Percentiles rank a stretch among this genome's conserved stretches.
Conservation (phyloP, 1,284 basidiomycete species). For the Hypsizygus ulmarius region DNA sequence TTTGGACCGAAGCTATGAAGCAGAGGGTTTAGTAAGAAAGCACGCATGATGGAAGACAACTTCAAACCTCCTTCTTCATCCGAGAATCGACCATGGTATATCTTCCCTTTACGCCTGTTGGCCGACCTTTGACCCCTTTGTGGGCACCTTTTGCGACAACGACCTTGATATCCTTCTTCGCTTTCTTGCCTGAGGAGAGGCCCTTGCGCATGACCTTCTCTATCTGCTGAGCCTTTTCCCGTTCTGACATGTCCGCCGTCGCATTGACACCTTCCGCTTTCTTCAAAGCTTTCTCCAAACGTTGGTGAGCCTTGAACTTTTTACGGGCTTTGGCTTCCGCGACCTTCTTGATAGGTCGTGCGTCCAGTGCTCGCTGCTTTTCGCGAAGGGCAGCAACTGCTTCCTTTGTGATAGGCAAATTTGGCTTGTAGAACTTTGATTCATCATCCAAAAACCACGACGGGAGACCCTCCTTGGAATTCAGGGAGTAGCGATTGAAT, state of each 20-base stretch:
- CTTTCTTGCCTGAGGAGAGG: slow-evolving; percentile 61
- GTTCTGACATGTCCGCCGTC: slow-evolving; percentile 87
- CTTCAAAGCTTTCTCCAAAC: slow-evolving; percentile 90
- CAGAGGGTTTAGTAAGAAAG: slow-evolving; percentile 9
- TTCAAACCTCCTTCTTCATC: slow-evolving; percentile 78
- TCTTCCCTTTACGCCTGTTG: slow-evolving; percentile 93
- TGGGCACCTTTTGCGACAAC: slow-evolving; percentile 93
- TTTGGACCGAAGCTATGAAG: slow-evolving; percentile 59
- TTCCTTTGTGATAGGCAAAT: slow-evolving; percentile 96
- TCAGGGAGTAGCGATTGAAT: slow-evolving; percentile 91
- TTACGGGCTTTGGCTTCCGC: slow-evolving; percentile 98
- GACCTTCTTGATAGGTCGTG: slow-evolving; percentile 98
- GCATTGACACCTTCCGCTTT: slow-evolving; percentile 96
- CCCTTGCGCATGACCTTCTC: slow-evolving; percentile 88
- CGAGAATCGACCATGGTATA: slow-evolving; percentile 91
- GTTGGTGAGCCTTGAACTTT: slow-evolving; percentile 86
- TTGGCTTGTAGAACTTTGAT: slow-evolving; percentile 88
- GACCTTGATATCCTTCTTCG: slow-evolving; percentile 81
- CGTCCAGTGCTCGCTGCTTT: slow-evolving; percentile 92
- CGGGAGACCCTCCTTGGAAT: slow-evolving; percentile 90
- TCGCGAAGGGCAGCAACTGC: slow-evolving; percentile 85
- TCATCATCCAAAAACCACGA: slow-evolving; percentile 99
- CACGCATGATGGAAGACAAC: background rate
- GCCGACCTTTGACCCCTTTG: slow-evolving; percentile 89
- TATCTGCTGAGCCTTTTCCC: slow-evolving; percentile 93